These are phyloP conservation scores for Dichomitus squalens DNA, from an alignment of 1,284 basidiomycete genomes.

Conservation along the genomic window DNA sequence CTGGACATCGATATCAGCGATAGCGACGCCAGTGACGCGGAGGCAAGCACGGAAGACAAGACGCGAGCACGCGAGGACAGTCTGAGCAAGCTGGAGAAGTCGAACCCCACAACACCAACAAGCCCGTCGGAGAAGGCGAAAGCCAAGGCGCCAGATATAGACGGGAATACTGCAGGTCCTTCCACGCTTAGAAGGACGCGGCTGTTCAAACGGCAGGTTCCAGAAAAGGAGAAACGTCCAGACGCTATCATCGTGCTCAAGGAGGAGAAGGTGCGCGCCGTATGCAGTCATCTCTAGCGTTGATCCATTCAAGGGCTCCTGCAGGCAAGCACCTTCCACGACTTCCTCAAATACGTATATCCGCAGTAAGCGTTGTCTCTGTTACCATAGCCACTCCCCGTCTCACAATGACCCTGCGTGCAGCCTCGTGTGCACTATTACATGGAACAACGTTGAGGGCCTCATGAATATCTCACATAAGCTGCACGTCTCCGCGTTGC, in stretches of 20 bases:
- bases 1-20: conserved; percentile 40
- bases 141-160: conserved; percentile 16
- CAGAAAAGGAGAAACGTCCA: conserved; percentile 43
- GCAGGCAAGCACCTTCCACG: conserved; percentile 80
- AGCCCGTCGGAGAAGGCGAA: conserved; percentile 16
- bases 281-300: neutral
- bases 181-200: neutral
- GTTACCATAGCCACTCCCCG: neutral
- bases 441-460: conserved; percentile 91
- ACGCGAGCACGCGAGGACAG: conserved; percentile 36
- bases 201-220: conserved; percentile 1
- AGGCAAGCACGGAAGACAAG: conserved; percentile 27
- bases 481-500: conserved; percentile 79
- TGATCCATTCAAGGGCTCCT: neutral
- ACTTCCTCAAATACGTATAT: conserved; percentile 85
- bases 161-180: conserved; percentile 7
- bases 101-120: conserved; percentile 16
- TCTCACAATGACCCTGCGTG: neutral
- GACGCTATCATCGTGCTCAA: conserved; percentile 82
- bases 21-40: conserved; percentile 21
- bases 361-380: conserved; percentile 63
- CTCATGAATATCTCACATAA: conserved; percentile 87
- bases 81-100: conserved; percentile 35
- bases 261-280: conserved; percentile 65
- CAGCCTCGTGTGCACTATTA: conserved; percentile 86